Base-by-base conservation (phyloP, 352 stramenopile species). In the Sclerospora graminicola region DNA sequence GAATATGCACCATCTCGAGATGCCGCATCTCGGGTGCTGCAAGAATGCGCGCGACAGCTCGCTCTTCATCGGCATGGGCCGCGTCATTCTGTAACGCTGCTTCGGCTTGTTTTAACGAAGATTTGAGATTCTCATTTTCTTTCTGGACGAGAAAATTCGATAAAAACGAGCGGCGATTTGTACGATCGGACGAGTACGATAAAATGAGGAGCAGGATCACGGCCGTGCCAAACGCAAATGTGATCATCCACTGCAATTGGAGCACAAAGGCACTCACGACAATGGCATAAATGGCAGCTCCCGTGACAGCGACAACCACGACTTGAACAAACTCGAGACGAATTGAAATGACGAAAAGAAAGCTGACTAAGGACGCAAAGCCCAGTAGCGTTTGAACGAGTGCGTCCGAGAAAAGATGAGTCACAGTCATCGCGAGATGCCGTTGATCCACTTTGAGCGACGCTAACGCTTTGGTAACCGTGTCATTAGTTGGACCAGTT, bases 291-390 rank as follows among this genome's bases (percentile, higher is more conserved):
- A 68, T 80, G 4, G 68, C 45, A 5, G 72, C 56, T 13, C 66
- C 63, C 6, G 60, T 65, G 31, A 79, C 50, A 19, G 65, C 69
- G n/a, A 91, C 62, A n/a, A 88, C 51, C 39, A 84, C 64, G 14
- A 86, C 77, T 56, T 94, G 80, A 23, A 89, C 70, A 56, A 94
- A 94, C 54, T 94, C 82, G 19, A 94, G 56, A n/a, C 79, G 79
- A 41, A 89, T 87, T 4, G 78, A 86, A 30, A 90, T 79, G 35
- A 79, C 67, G 36, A 90, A 85, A 18, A 89, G 66, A 43, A 89
- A 88, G 47, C 69, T 84, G 45, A 87, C 84, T n/a, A 85, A 55
- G 24, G 69, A 84, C 11, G 63, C 52, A 54, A 89, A 88, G 19
- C 63, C 63, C 19, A 77, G 64, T 5, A 89, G 63, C 15, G 85